Conservation (phyloP, 768 basidiomycete genomes). For the Punctularia strigosozonata region DNA sequence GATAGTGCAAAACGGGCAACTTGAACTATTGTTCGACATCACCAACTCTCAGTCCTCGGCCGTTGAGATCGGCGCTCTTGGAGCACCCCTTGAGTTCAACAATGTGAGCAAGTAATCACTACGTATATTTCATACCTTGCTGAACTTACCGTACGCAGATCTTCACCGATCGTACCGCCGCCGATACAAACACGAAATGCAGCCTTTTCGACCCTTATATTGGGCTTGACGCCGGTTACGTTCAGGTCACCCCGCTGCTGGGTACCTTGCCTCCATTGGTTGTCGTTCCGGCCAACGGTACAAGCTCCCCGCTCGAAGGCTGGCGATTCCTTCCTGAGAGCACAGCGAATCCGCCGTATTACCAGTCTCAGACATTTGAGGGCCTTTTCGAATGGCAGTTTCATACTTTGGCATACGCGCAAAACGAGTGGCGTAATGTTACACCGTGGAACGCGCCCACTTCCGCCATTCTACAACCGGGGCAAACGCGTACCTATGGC, state of each 20-base stretch:
- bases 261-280: conserved; percentile 41
- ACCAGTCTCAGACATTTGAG: conserved; percentile 51
- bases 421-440: conserved; percentile 39
- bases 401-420: conserved; percentile 42
- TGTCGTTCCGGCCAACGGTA: conserved; percentile 31
- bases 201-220: conserved; percentile 48
- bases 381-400: conserved; percentile 50
- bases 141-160: conserved; percentile 23
- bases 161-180: conserved; percentile 39
- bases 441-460: conserved; percentile 46
- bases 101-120: conserved; percentile 24
- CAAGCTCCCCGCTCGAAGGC: conserved; percentile 39
- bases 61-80: conserved; percentile 43
- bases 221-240: conserved; percentile 44
- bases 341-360: conserved; percentile 31
- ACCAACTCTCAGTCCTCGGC: conserved; percentile 31
- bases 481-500: conserved; percentile 39
- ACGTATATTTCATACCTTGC: not conserved
- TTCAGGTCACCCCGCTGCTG: conserved; percentile 37
- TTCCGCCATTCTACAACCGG: conserved; percentile 32
- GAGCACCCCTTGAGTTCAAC: conserved; percentile 43
- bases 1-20: conserved; percentile 26
- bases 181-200: conserved; percentile 38
- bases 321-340: conserved; percentile 46
- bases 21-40: conserved; percentile 40